phyloP scores from a whole-genome alignment of 306 rosid genomes.

The Corylus americana region DNA sequence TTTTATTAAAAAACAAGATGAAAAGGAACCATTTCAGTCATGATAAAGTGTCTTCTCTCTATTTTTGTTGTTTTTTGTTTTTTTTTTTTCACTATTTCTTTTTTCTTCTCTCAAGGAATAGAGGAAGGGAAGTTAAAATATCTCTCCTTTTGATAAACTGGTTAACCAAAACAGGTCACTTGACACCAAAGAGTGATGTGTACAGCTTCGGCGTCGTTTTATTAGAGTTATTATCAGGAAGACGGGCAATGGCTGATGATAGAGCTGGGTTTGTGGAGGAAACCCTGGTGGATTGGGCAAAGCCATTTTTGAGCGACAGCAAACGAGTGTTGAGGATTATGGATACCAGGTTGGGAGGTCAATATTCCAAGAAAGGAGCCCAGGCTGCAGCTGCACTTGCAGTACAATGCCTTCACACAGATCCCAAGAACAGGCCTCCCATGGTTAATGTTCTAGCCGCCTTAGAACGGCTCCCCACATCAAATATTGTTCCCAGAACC shows the following conservation, averaged over 20 bases:
- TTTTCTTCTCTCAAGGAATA: background rate
- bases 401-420: conserved; percentile 58
- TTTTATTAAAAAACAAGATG: background rate
- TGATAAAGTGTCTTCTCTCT: background rate
- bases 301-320: conserved; percentile 60
- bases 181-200: conserved; percentile 83
- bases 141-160: conserved; percentile 4
- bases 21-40: background rate
- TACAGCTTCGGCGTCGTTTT: conserved; percentile 87
- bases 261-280: conserved; percentile 51
- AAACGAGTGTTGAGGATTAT: conserved; percentile 72
- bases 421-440: conserved; percentile 68
- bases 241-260: conserved; percentile 55
- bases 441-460: conserved; percentile 61
- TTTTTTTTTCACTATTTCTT: background rate
- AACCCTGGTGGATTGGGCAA: conserved; percentile 86
- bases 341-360: conserved; percentile 84
- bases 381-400: conserved; percentile 79
- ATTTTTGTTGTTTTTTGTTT: background rate
- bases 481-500: conserved; percentile 41
- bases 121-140: too few relatives aligned
- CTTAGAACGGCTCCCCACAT: conserved; percentile 56
- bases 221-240: conserved; percentile 78
- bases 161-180: conserved; percentile 63
- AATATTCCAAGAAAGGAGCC: conserved; percentile 80